phyloP scores from a whole-genome alignment of 164 flowering plant genomes.

The Brasenia schreberi region DNA sequence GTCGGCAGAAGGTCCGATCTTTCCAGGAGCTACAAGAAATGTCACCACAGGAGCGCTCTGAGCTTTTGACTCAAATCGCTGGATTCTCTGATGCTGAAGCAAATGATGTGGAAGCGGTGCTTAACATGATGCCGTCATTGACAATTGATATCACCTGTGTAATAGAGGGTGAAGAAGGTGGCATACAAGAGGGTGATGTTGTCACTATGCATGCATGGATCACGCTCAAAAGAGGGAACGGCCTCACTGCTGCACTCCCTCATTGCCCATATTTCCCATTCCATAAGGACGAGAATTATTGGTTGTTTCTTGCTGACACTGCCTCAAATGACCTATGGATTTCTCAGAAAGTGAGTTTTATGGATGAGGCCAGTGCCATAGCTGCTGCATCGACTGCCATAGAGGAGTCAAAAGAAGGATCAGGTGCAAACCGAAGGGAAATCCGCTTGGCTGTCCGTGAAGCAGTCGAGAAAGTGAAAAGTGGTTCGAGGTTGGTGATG shows the following conservation, averaged over 20 bases:
- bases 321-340: constrained; percentile 71
- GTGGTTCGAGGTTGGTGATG: constrained; percentile 65
- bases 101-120: constrained; percentile 67
- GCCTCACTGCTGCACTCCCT: constrained; percentile 71
- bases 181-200: constrained; percentile 90
- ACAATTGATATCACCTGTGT: constrained; percentile 60
- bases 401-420: constrained; percentile 61
- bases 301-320: constrained; percentile 79
- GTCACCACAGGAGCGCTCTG: constrained; percentile 52
- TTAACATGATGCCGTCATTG: constrained; percentile 75
- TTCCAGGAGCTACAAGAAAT: constrained; percentile 72
- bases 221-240: constrained; percentile 55
- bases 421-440: constrained; percentile 53
- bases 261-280: constrained; percentile 84
- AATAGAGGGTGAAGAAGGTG: constrained; percentile 80
- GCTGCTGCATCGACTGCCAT: constrained; percentile 69
- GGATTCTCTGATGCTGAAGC: constrained; percentile 59
- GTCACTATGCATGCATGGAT: constrained; percentile 90
- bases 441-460: constrained; percentile 41
- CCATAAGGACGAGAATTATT: constrained; percentile 85
- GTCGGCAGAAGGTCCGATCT: constrained; percentile 68
- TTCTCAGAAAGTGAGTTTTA: constrained; percentile 67
- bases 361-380: constrained; percentile 76
- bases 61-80: constrained; percentile 53
- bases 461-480: constrained; percentile 60